phyloP scores from a whole-genome alignment of 495 filamentous ascomycete species.

The Aspergillus egyptiacus region DNA sequence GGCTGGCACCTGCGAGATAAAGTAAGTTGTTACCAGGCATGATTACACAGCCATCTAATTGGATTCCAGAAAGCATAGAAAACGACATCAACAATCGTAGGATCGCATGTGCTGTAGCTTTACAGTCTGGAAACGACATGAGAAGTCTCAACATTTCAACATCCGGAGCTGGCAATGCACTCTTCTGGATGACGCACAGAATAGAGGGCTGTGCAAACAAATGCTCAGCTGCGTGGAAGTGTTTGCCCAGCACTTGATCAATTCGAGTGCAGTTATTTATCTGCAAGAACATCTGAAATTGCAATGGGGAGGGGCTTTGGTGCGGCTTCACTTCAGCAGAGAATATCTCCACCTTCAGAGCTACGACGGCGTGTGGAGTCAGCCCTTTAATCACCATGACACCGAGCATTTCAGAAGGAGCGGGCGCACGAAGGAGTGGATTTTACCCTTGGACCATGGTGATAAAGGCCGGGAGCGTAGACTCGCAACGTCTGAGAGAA shows the following conservation, averaged over 20 bases:
- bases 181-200: slow-evolving; percentile 29
- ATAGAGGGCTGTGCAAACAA: slow-evolving; percentile 43
- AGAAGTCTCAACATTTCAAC: slow-evolving; percentile 79
- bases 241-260: slow-evolving; percentile 57
- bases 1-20: slow-evolving; percentile 58
- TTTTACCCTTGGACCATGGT: slow-evolving; percentile 14
- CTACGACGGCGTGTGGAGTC: slow-evolving; percentile 58
- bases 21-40: slow-evolving; percentile 40
- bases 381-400: slow-evolving; percentile 85
- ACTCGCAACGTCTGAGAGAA: not conserved
- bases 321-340: slow-evolving; percentile 81
- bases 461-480: slow-evolving; percentile 9
- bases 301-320: slow-evolving; percentile 75
- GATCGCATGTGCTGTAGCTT: slow-evolving; percentile 87
- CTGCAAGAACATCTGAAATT: slow-evolving; percentile 55
- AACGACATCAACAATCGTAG: slow-evolving; percentile 81
- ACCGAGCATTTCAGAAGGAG: slow-evolving; percentile 59
- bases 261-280: slow-evolving; percentile 49
- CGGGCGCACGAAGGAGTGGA: slow-evolving; percentile 46
- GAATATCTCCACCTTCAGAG: slow-evolving; percentile 51
- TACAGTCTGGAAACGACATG: slow-evolving; percentile 95
- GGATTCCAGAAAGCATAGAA: slow-evolving; percentile 69
- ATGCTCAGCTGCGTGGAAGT: slow-evolving; percentile 56
- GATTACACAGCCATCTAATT: not conserved
- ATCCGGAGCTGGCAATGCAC: slow-evolving; percentile 73